These are phyloP conservation scores for Xylariaceae sp. DNA, from an alignment of 2,329 filamentous ascomycete genomes.

Conservation along the genomic window DNA sequence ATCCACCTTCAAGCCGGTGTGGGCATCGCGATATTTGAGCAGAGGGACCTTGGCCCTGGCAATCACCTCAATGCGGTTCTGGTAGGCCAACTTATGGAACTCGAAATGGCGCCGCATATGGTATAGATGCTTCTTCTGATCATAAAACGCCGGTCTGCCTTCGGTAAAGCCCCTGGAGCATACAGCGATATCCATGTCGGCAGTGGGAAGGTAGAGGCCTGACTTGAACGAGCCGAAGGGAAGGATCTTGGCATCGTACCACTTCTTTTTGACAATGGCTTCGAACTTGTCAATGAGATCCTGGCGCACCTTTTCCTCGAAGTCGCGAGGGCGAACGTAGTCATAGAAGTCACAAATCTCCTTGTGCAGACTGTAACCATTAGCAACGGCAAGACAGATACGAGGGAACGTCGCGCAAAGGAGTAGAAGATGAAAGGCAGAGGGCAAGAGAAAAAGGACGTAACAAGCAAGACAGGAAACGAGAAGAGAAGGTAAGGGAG, in stretches of 20 bases:
- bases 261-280: conserved; percentile 50
- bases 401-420: not conserved
- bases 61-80: conserved; percentile 62
- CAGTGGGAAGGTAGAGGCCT: conserved; percentile 63
- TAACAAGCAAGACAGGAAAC: no score
- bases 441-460: no score
- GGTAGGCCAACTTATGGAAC: conserved; percentile 50
- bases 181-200: conserved; percentile 91
- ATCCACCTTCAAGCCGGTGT: conserved; percentile 79
- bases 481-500: no score
- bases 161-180: conserved; percentile 55
- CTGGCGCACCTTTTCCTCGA: conserved; percentile 69
- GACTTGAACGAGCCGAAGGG: conserved; percentile 94
- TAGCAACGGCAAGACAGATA: conserved; percentile 2
- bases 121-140: conserved; percentile 52
- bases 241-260: conserved; percentile 57
- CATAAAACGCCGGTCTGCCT: conserved; percentile 45
- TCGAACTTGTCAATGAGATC: conserved; percentile 68
- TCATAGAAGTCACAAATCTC: conserved; percentile 88
- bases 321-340: conserved; percentile 70
- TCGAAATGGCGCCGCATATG: conserved; percentile 58
- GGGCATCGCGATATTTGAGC: conserved; percentile 78
- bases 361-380: conserved; percentile 64
- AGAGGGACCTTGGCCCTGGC: conserved; percentile 77
- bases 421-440: no score